Conservation (phyloP, 176 grass and related monocot genomes). For the Puccinellia tenuiflora region DNA sequence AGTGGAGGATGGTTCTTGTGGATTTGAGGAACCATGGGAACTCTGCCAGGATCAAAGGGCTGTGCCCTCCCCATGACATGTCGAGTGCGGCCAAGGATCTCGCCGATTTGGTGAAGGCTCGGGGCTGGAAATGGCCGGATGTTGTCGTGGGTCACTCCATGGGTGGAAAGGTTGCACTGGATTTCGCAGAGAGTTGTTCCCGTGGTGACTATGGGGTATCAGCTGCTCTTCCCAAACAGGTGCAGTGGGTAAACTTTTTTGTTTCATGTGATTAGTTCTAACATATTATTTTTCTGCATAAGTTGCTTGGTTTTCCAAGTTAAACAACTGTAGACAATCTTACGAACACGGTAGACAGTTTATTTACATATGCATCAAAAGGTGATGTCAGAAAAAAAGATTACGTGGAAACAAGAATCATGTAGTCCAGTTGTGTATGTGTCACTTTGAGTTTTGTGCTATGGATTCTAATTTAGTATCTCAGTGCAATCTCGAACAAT, state of each 20-base stretch:
- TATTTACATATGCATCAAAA: not conserved
- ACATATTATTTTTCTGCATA: too few relatives aligned
- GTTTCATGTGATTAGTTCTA: not conserved
- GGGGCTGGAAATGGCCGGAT: slow-evolving; percentile 83
- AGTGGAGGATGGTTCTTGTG: slow-evolving; percentile 86
- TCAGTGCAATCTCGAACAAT: not conserved
- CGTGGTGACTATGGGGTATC: slow-evolving; percentile 59
- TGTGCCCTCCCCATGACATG: slow-evolving; percentile 59
- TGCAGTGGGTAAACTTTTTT: not conserved
- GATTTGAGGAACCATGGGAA: slow-evolving; percentile 91
- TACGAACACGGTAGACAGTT: not conserved
- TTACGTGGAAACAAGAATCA: not conserved
- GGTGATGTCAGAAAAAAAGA: not conserved
- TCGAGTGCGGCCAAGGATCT: slow-evolving; percentile 59
- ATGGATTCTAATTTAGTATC: not conserved
- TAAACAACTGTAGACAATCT: not conserved
- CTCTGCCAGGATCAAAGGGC: slow-evolving; percentile 55
- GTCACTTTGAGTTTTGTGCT: not conserved
- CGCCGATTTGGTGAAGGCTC: slow-evolving; percentile 65
- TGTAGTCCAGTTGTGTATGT: not conserved
- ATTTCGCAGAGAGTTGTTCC: slow-evolving; percentile 63
- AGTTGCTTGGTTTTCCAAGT: too few relatives aligned
- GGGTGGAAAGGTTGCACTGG: slow-evolving; percentile 86
- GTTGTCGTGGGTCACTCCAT: slow-evolving; percentile 89
- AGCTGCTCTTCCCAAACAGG: slow-evolving; percentile 77